A percentile compares a stretch with the other conserved stretches of the same genome.
phyloP scores from a whole-genome alignment of 139 green algal species.

The Micractinium sp. region DNA sequence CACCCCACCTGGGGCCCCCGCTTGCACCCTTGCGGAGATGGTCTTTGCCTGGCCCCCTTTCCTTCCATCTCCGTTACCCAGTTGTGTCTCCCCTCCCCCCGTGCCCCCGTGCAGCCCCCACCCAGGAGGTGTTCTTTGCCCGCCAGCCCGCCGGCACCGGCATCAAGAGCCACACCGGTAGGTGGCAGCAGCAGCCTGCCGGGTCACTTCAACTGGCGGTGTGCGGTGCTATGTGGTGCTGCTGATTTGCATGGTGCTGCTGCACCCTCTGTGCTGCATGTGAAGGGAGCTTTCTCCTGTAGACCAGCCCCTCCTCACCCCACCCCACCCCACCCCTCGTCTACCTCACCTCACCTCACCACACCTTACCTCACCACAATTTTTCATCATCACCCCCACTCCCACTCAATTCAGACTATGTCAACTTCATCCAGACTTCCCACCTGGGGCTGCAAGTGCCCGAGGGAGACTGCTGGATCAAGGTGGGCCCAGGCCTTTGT shows the following conservation, averaged over 20 bases:
- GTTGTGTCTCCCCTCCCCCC: background rate
- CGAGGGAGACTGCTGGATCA: slow-evolving; percentile 44
- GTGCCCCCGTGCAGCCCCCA: slow-evolving; percentile 32
- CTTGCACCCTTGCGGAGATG: background rate
- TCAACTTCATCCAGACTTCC: slow-evolving; percentile 47
- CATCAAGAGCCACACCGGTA: slow-evolving; percentile 30
- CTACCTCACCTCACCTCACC: too few species aligned
- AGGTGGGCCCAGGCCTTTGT: background rate
- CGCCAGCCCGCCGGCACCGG: slow-evolving; percentile 43
- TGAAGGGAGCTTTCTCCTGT: background rate
- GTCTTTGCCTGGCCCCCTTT: background rate
- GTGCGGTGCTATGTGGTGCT: background rate
- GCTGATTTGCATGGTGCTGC: background rate
- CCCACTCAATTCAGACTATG: background rate
- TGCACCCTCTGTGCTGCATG: background rate
- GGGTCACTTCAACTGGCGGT: too few species aligned
- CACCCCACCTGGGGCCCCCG: background rate
- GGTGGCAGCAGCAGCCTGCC: too few species aligned
- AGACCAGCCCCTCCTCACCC: background rate
- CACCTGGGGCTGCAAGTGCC: slow-evolving; percentile 57
- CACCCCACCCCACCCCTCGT: background rate
- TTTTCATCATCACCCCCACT: too few species aligned
- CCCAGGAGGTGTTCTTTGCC: slow-evolving; percentile 64
- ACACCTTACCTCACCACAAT: too few species aligned
- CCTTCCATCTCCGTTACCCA: background rate